Evolutionary conservation across 1,284 basidiomycete genomes (phyloP).

Genomic region (Cryptococcus sp.): DNA sequence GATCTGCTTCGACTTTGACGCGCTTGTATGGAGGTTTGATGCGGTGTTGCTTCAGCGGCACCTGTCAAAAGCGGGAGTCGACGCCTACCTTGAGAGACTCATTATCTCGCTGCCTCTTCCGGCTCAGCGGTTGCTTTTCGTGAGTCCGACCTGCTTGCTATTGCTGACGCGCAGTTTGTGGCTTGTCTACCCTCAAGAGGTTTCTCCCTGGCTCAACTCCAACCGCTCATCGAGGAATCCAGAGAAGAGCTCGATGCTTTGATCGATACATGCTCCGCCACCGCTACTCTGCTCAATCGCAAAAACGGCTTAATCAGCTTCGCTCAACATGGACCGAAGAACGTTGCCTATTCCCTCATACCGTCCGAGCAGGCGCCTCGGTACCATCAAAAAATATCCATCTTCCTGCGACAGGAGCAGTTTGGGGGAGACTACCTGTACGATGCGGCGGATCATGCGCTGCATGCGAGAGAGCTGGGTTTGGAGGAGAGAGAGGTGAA

Average conservation of each 20-base stretch:
- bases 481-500: background rate
- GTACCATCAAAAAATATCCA: conserved; percentile 19
- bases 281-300: conserved; percentile 13
- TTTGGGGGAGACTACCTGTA: conserved; percentile 26
- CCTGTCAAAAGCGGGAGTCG: conserved; percentile 27
- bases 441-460: conserved; percentile 29
- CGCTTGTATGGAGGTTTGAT: conserved; percentile 27
- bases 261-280: conserved; percentile 9
- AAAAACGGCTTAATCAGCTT: conserved; percentile 19
- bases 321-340: conserved; percentile 35
- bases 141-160: conserved; percentile 3
- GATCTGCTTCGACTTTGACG: conserved; percentile 28
- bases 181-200: conserved; percentile 30
- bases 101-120: conserved; percentile 18
- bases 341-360: conserved; percentile 29
- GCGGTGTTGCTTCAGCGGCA: conserved; percentile 22
- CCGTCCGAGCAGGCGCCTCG: conserved; percentile 8
- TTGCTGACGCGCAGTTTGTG: conserved; percentile 16
- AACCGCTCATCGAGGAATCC: conserved; percentile 13
- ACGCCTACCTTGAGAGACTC: conserved; percentile 24
- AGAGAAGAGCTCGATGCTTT: conserved; percentile 9
- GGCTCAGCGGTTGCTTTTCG: conserved; percentile 20
- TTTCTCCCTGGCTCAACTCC: conserved; percentile 17
- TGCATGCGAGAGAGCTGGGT: conserved; percentile 11
- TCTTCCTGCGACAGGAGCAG: conserved; percentile 14